Percentiles rank a stretch among this genome's conserved stretches.
Conservation (phyloP, 2,329 filamentous ascomycete genomes). For the Ophiostoma sp. region DNA sequence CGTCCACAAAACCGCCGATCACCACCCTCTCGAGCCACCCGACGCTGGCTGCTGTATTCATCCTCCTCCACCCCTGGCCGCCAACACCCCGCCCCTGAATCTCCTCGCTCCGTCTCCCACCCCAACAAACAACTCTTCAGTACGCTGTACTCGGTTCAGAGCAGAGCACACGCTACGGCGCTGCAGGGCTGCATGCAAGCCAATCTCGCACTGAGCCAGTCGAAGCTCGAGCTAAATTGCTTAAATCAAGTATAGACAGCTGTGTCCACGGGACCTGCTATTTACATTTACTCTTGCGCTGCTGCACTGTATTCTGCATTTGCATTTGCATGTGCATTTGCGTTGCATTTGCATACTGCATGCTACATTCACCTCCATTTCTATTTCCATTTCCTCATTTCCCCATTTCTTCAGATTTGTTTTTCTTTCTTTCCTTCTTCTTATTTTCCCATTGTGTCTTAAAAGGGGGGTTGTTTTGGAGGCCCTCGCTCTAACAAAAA, state of each 20-base stretch:
- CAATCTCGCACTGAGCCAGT: not conserved
- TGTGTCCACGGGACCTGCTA: not conserved
- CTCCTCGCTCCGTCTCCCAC: not conserved
- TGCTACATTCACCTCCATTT: not conserved
- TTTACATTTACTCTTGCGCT: not conserved
- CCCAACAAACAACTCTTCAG: not conserved
- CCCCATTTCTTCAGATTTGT: not conserved
- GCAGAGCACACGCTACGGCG: not conserved
- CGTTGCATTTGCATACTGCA: too few relatives aligned
- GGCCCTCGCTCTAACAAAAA: constrained; percentile 15
- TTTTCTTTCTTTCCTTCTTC: not conserved
- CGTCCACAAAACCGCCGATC: not conserved
- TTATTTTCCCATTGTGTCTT: not conserved
- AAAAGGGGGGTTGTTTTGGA: constrained; percentile 18
- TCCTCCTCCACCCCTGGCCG: not conserved
- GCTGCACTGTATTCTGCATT: not conserved
- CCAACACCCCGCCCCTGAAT: constrained; percentile 3
- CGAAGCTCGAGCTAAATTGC: not conserved
- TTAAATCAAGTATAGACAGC: not conserved
- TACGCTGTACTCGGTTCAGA: not conserved
- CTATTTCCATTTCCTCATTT: not conserved
- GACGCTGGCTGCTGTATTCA: not conserved
- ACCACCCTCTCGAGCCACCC: not conserved
- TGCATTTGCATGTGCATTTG: not conserved
- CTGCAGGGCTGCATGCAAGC: constrained; percentile 10